These are phyloP conservation scores for Cyclospora cayetanensis DNA, from an alignment of 169 alveolate species.

Conservation along the genomic window DNA sequence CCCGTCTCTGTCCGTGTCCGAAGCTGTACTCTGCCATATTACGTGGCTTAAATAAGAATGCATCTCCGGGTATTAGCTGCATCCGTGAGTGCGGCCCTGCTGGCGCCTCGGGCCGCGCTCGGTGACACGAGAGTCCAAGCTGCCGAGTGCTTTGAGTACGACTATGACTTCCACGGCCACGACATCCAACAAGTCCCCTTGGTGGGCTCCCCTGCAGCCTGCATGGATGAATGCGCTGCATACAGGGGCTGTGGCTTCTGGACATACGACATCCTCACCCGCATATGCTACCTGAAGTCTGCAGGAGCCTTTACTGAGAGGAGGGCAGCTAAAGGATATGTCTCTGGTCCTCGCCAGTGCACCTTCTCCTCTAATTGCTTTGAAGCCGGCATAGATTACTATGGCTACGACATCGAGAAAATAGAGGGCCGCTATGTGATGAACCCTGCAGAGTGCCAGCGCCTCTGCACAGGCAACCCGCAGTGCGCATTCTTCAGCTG, in stretches of 20 bases:
- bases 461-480: conserved; percentile 22
- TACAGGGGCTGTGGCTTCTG: conserved; percentile 28
- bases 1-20: no score
- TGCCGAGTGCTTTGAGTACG: conserved; percentile 39
- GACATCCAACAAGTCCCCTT: background rate
- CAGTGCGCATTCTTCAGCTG: conserved; percentile 47
- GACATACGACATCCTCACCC: background rate
- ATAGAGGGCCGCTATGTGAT: conserved; percentile 19
- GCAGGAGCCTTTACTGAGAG: background rate
- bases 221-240: conserved; percentile 4
- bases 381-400: conserved; percentile 53
- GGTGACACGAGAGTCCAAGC: background rate
- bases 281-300: background rate
- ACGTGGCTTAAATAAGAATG: background rate
- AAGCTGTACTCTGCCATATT: background rate
- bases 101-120: background rate
- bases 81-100: background rate
- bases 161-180: background rate
- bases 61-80: background rate
- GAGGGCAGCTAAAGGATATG: background rate
- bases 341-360: conserved; percentile 34
- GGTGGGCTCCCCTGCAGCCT: background rate
- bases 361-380: background rate
- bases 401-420: conserved; percentile 57
- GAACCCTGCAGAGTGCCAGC: conserved; percentile 51